Base-by-base conservation (phyloP, 2,329 filamentous ascomycete species). In the Pseudocercospora vitis region DNA sequence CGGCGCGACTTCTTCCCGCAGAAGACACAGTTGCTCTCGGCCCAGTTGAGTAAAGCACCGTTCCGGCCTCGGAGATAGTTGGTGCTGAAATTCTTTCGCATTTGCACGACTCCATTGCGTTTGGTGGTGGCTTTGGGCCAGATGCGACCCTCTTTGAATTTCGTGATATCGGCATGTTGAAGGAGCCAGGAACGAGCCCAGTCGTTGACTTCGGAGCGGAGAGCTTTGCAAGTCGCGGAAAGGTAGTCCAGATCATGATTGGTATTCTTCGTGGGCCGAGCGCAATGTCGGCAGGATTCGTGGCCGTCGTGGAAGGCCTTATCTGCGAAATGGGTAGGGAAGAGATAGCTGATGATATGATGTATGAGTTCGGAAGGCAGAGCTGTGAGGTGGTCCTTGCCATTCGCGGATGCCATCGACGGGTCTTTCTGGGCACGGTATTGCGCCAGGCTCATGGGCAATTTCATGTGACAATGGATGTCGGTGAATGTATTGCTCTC, bases 361-460 rank as follows among this genome's bases (percentile, higher is more conserved):
- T 67, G 61, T 8, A 68, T 53, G 16, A 69, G 54, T 48, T 70
- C 66, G 2, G 60, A 18, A 2, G 66, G 66, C 0, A 67, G 58
- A 18, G 57, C 31, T 4, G 61, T 62, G 14, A 68, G 55, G 49
- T 58, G 51, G 32, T 67, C 62, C 16, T 32, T 47, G 44, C 14
- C 16, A 11, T 47, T 8, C n/a, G 23, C 9, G 11, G 16, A 11
- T 8, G 24, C 8, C 26, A 32, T 29, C 18, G 16, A 12, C 12
- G 44, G 24, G 26, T 19, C 26, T 9, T 19, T 11, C 8, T 3
- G 6, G 11, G 42, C 29, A 26, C 14, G 23, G 6, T 26, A 24
- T 14, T 46, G 12, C 3, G 23, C 16, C 4, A 12, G 19, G 4
- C 8, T 29, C 21, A 31, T 8, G 16, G 9, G 8, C 4, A 19